Base-by-base conservation (phyloP, 108 stramenopile species). In the Cyclotella distinguenda region DNA sequence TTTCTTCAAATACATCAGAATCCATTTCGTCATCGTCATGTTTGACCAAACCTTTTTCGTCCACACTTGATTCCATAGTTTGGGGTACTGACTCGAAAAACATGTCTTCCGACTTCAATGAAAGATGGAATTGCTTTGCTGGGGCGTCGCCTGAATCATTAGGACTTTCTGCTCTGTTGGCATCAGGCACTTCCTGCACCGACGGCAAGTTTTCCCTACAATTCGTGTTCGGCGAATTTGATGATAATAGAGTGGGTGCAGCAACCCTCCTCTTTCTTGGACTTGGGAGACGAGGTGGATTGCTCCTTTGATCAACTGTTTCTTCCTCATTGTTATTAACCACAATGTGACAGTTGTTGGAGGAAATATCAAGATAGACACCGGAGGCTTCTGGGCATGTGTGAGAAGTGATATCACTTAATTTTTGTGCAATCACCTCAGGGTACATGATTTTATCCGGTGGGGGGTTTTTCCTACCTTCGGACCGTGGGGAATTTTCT, bases 391-490 rank as follows among this genome's bases (percentile, higher is more conserved):
- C 52, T 30, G 53, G 60, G 33, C 51, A 63, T 23, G 59, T 70
- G 1, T 39, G 69, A 31, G 59, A 62, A 21, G 70, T 65, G 34
- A 71, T 50, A 21, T 71, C 70, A 45, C 70, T 64, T 23, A 71
- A 47, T 28, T 71, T 71, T 35, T 61, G 54, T 8, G 62, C 6
- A 36, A 71, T 71, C 5, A 19, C 35, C 8, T 50, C 54, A 27
- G 56, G 31, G 22, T 48, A 15, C 43, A 56, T 47, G n/a, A 52
- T 53, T 0, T 56, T 56, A 4, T 42, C 54, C 25, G 66, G 66
- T 43, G 40, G 58, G 10, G 58, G 58, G 30, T 27, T 4, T 3
- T 53, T 33, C 11, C 32, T 31, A 31, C 32, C 26, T 59, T 59
- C 27, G 1, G 38, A 39, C 38, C 15, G n/a, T 21, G 55, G 39